Evolutionary conservation across 305 asterid species (phyloP), one percentile per base, ranked within the genome.

Genomic region (Euphrasia arctica): DNA sequence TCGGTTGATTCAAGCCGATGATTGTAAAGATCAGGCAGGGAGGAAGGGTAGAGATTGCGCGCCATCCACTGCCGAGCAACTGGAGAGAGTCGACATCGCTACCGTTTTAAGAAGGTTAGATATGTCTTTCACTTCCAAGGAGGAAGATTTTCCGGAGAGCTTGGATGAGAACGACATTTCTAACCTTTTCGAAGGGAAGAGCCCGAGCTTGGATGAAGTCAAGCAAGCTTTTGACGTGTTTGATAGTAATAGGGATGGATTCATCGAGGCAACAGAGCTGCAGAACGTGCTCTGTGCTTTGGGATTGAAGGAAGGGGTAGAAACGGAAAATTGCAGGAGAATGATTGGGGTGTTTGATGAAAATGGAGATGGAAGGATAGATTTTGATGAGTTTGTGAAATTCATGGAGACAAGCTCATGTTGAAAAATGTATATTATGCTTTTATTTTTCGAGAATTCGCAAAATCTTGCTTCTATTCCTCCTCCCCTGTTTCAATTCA

Each of bases 211-310:
- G 68, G 80, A 77, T 54, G 91, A 88, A 62, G 79, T 77, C 51
- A 77, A 67, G 75, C 79, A 67, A 52, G 88, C 95, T 57, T 88
- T 88, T 31, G 78, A 75, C 25, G 84, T 88, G 51, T 88, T 83
- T 67, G 95, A 88, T 54, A 67, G 58, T 63, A 77, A 83, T 54
- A 70, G 64, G 63, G 93, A 88, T 67, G 95, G 95, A 32, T 87
- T 78, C 69, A 83, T 87, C 42, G 88, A 87, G 64, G 87, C 79
- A 0, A 51, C 15, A 56, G 95, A 88, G 66, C 65, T 88, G 83
- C 80, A 83, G 54, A 81, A 70, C 72, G 81, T 88, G 62, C 55
- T 85, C 0, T 66, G 79, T 52, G 72, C 78, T 69, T 67, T 88
- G 72, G 82, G 93, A 25, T 70, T 80, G 9, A 76, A 70, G 6